phyloP scores from a whole-genome alignment of 1,139 yeast genomes.

The Keqinozyma sinolaborantium region DNA sequence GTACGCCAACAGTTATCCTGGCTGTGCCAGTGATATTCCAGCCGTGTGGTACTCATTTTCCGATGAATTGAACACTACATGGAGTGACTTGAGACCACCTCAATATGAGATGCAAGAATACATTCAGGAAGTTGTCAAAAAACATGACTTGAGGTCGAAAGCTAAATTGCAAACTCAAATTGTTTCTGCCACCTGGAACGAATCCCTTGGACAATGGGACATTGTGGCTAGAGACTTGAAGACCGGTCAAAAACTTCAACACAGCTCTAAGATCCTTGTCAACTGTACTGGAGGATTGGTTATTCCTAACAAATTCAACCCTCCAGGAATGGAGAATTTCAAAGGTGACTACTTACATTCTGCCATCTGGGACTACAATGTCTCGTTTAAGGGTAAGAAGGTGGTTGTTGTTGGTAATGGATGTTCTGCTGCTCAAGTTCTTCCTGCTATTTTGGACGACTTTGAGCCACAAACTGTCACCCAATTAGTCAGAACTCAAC shows the following conservation, averaged over 20 bases:
- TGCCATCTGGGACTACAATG: slow-evolving; percentile 43
- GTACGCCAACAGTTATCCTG: slow-evolving; percentile 54
- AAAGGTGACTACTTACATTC: slow-evolving; percentile 48
- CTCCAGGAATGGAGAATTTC: slow-evolving; percentile 38
- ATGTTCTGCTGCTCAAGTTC: slow-evolving; percentile 41
- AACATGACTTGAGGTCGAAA: slow-evolving; percentile 27
- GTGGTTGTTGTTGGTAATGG: slow-evolving; percentile 44
- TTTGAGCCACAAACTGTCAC: slow-evolving; percentile 25
- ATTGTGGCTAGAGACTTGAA: slow-evolving; percentile 27
- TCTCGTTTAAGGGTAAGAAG: slow-evolving; percentile 29
- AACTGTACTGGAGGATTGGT: slow-evolving; percentile 40
- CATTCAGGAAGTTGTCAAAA: slow-evolving; percentile 34
- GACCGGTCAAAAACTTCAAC: slow-evolving; percentile 27
- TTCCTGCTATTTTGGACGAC: slow-evolving; percentile 30
- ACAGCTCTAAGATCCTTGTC: slow-evolving; percentile 27
- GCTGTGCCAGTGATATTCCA: slow-evolving; percentile 52
- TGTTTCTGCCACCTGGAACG: slow-evolving; percentile 26
- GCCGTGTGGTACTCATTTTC: slow-evolving; percentile 46
- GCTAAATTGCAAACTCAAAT: slow-evolving; percentile 29
- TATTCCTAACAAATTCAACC: slow-evolving; percentile 24
- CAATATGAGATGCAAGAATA: slow-evolving; percentile 49
- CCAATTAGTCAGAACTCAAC: slow-evolving; percentile 36
- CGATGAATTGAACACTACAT: slow-evolving; percentile 36
- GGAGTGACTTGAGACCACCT: slow-evolving; percentile 46
- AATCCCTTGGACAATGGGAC: slow-evolving; percentile 33